Evolutionary conservation across 257 asterid genomes (phyloP), one percentile per base, ranked within the genome.

Genomic region (Vinca minor): DNA sequence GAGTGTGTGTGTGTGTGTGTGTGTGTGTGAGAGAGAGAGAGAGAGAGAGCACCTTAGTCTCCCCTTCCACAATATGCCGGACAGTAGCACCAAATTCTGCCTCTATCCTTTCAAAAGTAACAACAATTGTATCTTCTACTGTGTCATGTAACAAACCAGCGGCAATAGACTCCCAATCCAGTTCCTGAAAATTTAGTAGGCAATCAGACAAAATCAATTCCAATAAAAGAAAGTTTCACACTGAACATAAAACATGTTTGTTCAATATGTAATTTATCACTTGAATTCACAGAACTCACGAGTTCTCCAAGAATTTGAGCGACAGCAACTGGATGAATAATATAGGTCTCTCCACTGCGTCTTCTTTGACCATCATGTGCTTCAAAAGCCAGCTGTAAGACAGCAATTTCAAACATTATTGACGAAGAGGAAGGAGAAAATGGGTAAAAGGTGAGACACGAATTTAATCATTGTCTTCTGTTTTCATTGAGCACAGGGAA

Each of bases 141-240:
- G 97, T 91, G 74, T 91, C 97, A 84, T 91, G 97, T 35, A 91
- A 82, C 69, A 91, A 83, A 58, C 97, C 97, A 71, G 97, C 96
- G 69, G 95, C 96, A 66, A 91, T 75, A 26, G 97, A 87, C 80
- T 91, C 95, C 96, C 97, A 91, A 75, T 91, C 96, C 82, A 85
- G 69, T 70, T 91, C 97, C 96, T 91, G 66, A 61, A 78, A 75
- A 56, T 17, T 69, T 42, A 64, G 65, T 39, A 48, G 66, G n/a
- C n/a, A n/a, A n/a, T n/a, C n/a, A n/a, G n/a, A n/a, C n/a, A n/a
- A 64, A 62, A 50, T 31, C 35, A 34, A 67, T 71, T 48, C 45
- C 69, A 64, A 52, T 52, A 2, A 34, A 56, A 65, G 9, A 18
- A 69, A 46, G 34, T 54, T 41, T 42, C 38, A 62, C 28, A 35